phyloP scores from a whole-genome alignment of 192 early-diverging fungal genomes.

The Coemansia sp. region DNA sequence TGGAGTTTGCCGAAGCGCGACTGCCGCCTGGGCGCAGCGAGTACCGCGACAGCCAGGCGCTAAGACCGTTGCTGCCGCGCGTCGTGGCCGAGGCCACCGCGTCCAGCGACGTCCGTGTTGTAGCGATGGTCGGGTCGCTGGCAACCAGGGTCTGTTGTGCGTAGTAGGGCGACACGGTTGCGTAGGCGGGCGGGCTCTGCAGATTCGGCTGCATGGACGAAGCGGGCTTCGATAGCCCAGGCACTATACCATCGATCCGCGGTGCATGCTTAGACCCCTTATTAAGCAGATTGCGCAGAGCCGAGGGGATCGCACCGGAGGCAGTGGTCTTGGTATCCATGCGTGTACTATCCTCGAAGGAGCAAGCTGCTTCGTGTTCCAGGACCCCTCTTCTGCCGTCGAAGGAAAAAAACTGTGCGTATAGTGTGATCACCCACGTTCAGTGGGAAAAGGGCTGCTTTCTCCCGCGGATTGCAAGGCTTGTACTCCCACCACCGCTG shows the following conservation, averaged over 20 bases:
- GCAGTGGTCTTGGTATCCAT: constrained; percentile 35
- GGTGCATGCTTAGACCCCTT: constrained; percentile 35
- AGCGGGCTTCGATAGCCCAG: constrained; percentile 26
- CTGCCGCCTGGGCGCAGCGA: constrained; percentile 25
- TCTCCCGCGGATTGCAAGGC: no score
- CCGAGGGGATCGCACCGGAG: constrained; percentile 34
- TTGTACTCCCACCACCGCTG: no score
- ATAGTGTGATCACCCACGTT: constrained; percentile 1
- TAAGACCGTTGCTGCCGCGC: not conserved
- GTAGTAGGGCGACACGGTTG: constrained; percentile 13
- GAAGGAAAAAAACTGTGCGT: not conserved
- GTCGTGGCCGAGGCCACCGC: not conserved
- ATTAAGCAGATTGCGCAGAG: constrained; percentile 37
- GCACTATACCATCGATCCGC: constrained; percentile 52
- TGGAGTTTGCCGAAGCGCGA: constrained; percentile 34
- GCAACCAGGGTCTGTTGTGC: constrained; percentile 37
- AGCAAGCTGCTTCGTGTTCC: not conserved
- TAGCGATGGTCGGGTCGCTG: constrained; percentile 22
- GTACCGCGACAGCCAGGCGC: constrained; percentile 44
- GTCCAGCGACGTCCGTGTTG: constrained; percentile 36
- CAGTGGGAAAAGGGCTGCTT: no score
- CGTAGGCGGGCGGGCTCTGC: constrained; percentile 16
- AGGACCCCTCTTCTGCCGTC: not conserved
- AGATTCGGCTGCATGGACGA: constrained; percentile 23
- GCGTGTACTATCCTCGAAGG: not conserved